Conservation (phyloP, 306 rosid species). For the Malus domestica region ASM211411v1 NC_041802.1:19401001-19401500, state of each 20-base stretch:
- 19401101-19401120: background rate
- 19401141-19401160: background rate
- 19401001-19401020: background rate
- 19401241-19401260: too few species aligned
- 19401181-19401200: background rate
- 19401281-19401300: background rate
- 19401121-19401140: background rate
- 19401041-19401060: background rate
- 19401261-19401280: background rate
- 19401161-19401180: background rate
- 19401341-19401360: too few species aligned
- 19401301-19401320: background rate
- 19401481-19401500: too few species aligned
- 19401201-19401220: background rate
- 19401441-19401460: too few species aligned
- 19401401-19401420: background rate
- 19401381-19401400: too few species aligned
- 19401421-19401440: too few species aligned
- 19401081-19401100: background rate
- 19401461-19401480: too few species aligned
- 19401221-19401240: too few species aligned
- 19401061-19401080: background rate
- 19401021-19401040: background rate
- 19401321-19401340: background rate
- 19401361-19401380: background rate